Evolutionary conservation across 116 monocot genomes (phyloP), one percentile per base, ranked within the genome.

Genomic region (Iris pallida): DNA sequence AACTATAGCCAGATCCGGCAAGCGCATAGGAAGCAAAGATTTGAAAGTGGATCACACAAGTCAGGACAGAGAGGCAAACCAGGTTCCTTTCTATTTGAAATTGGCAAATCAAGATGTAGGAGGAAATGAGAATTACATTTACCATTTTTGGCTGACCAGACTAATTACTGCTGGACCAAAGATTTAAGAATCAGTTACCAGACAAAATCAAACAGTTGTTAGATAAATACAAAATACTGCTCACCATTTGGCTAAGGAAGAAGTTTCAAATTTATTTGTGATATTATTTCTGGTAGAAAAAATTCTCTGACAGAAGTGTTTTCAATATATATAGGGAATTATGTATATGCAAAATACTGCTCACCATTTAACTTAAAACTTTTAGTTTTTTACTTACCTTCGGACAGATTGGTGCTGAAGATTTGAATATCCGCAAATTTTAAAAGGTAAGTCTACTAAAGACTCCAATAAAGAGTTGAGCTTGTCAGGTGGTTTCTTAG

Each of bases 371-470:
- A 12, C 18, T 0, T 47, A 47, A 2, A 47, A 19, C 17, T 47
- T 0, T 47, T 19, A 53, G 64, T 63, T 30, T 19, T 60, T 30
- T n/a, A 63, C 18, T 73, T 84, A 96, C 92, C 92, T 96, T 68
- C 96, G 68, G 8, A 80, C 44, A 57, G 84, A 81, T 71, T 96
- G 92, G 18, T 70, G 81, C 69, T 92, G 88, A 18, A 73, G 63
- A 40, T 87, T 75, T 57, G 92, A 96, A 74, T 86, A 96, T 80
- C 86, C 82, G 42, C 81, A 79, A 51, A 91, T 68, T 75, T 86
- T 86, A 55, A 86, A 86, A 40, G 86, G 84, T 52, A 89, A 61
- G 42, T 88, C 84, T 64, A 82, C 92, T 77, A 96, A 76, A 17
- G 75, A 82, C 17, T 82, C 85, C 10, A 96, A 57, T 47, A 88